Conservation (phyloP, 73 alveolate species). For the Tetrahymena thermophila region DNA sequence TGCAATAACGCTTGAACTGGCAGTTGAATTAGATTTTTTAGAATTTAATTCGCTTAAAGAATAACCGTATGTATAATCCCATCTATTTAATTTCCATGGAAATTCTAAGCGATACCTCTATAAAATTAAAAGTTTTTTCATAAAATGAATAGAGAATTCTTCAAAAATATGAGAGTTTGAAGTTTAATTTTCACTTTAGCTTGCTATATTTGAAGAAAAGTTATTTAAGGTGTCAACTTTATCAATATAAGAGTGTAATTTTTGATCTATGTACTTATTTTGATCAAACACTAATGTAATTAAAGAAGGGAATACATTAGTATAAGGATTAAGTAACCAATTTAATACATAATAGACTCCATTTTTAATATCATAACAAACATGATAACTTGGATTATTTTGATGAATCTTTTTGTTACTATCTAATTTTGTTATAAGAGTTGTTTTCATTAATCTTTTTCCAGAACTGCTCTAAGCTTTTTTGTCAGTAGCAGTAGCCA, state of each 20-base stretch:
- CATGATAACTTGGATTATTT: constrained; percentile 14
- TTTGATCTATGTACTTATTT: background rate
- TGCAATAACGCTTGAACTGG: background rate
- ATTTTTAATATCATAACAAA: constrained; percentile 9
- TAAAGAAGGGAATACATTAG: constrained; percentile 26
- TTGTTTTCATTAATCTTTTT: constrained; percentile 3
- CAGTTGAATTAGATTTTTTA: background rate
- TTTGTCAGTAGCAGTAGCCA: background rate
- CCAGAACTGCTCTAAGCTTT: background rate
- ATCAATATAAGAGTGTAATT: background rate
- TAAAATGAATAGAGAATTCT: background rate
- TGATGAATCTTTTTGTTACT: background rate
- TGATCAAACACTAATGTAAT: constrained; percentile 21
- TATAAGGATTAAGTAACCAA: background rate
- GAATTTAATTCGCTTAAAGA: background rate
- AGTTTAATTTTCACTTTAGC: background rate
- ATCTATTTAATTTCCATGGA: background rate
- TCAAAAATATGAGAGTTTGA: background rate
- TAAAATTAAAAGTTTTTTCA: background rate
- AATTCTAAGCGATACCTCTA: background rate
- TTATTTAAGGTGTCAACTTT: background rate
- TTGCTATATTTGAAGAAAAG: background rate
- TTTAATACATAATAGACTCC: constrained; percentile 14
- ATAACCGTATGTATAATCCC: background rate
- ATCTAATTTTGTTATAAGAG: constrained; percentile 16